Evolutionary conservation across 331 rosid species (phyloP).

Genomic region (Arachis monticola): DNA sequence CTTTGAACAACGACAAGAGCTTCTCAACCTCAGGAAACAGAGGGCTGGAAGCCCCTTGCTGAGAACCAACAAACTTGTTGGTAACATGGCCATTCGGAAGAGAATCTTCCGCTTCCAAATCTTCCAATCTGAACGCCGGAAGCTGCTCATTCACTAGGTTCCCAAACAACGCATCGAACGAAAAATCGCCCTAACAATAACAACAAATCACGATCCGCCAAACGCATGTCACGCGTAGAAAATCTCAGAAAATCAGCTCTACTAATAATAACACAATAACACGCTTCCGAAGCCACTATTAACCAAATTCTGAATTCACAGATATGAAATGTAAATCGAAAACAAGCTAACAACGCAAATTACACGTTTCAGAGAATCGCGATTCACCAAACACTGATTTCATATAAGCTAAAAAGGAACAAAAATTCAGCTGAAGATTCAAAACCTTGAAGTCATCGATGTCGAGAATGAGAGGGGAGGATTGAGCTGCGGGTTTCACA

Average conservation of each 20-base stretch:
- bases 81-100: conserved; percentile 62
- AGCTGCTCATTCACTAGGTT: conserved; percentile 82
- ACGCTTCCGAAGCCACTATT: neutral
- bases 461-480: conserved; percentile 88
- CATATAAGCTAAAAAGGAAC: neutral
- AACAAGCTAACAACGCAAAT: neutral
- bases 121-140: conserved; percentile 78
- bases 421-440: neutral
- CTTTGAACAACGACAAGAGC: conserved; percentile 80
- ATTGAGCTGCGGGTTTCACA: conserved; percentile 52
- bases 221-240: neutral
- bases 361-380: neutral
- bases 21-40: conserved; percentile 91
- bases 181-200: conserved; percentile 69
- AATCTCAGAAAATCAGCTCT: neutral
- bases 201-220: neutral
- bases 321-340: neutral
- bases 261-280: neutral
- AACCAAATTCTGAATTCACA: neutral
- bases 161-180: conserved; percentile 88
- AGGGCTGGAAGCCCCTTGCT: conserved; percentile 57
- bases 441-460: conserved; percentile 90
- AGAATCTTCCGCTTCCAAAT: conserved; percentile 63
- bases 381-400: neutral
- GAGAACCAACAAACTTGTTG: conserved; percentile 49